Conservation (phyloP, 352 stramenopile genomes). For the Phytophthora parvispora region DNA sequence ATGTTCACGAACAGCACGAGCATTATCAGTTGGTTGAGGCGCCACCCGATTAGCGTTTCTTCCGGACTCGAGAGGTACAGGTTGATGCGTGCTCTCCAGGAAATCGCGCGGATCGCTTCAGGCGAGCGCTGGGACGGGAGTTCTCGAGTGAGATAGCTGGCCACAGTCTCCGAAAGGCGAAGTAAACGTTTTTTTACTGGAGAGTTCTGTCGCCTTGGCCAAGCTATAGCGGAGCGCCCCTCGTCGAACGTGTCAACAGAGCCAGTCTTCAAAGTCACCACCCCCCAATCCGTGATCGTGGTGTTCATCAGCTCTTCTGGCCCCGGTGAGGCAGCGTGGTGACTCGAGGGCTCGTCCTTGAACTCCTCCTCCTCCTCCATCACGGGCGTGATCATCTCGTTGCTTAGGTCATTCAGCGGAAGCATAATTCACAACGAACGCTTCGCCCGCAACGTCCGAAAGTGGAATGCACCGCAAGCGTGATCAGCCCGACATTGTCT, state of each 20-base stretch:
- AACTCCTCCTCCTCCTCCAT: not conserved
- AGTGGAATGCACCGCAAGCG: no score
- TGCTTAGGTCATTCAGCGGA: not conserved
- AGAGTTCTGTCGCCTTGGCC: not conserved
- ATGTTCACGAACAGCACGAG: constrained; percentile 44
- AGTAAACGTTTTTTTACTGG: not conserved
- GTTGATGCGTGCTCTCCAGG: constrained; percentile 22
- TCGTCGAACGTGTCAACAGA: not conserved
- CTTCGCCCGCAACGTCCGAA: no score
- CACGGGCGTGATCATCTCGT: no score
- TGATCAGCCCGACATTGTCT: no score
- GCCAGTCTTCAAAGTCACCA: not conserved
- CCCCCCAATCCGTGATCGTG: not conserved
- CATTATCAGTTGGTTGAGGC: constrained; percentile 37
- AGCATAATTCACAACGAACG: no score
- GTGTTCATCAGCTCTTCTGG: not conserved
- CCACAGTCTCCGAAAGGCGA: not conserved
- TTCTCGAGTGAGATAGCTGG: not conserved
- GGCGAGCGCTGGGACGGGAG: constrained; percentile 6
- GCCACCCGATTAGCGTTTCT: constrained; percentile 43
- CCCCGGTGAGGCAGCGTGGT: not conserved
- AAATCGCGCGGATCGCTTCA: constrained; percentile 37
- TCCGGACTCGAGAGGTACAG: constrained; percentile 49
- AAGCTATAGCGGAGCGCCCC: not conserved
- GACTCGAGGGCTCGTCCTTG: not conserved